A percentile compares a stretch with the other conserved stretches of the same genome.
Evolutionary conservation across 148 eudicot genomes (phyloP).

Genomic region (Arbutus unedo): DNA sequence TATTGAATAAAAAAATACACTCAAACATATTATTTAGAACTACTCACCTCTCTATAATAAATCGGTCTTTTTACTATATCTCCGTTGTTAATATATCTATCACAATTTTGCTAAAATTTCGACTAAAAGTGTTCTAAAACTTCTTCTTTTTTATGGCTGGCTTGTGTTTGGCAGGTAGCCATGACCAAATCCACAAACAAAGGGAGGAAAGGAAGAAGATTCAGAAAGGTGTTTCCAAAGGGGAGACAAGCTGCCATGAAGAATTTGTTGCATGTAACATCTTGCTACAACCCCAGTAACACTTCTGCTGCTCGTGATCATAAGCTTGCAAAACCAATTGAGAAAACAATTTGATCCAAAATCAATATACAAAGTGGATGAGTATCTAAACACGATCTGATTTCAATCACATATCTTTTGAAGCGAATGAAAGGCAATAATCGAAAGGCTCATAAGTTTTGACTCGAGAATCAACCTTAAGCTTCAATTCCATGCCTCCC

Average conservation of each 20-base stretch:
- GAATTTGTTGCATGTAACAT: neutral
- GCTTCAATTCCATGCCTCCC: no score
- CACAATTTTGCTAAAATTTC: no score
- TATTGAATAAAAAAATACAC: no score
- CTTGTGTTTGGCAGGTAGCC: neutral
- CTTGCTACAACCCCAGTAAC: neutral
- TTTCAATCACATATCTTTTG: no score
- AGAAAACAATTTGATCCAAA: neutral
- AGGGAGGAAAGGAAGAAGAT: neutral
- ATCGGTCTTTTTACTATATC: no score
- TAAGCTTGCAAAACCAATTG: neutral
- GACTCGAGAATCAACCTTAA: no score
- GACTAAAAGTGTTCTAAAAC: neutral
- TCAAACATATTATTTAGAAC: no score
- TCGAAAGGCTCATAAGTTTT: no score
- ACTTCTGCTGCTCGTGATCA: neutral
- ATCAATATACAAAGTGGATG: neutral
- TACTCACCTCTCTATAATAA: no score
- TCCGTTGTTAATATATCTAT: no score
- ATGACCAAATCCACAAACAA: neutral
- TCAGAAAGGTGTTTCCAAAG: conserved; percentile 8
- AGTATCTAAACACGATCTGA: no score
- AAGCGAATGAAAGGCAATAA: no score
- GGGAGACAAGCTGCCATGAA: neutral
- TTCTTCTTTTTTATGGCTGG: neutral